Base-by-base conservation (phyloP, 2,329 filamentous ascomycete species). In the Colletotrichum theobromicola region DNA sequence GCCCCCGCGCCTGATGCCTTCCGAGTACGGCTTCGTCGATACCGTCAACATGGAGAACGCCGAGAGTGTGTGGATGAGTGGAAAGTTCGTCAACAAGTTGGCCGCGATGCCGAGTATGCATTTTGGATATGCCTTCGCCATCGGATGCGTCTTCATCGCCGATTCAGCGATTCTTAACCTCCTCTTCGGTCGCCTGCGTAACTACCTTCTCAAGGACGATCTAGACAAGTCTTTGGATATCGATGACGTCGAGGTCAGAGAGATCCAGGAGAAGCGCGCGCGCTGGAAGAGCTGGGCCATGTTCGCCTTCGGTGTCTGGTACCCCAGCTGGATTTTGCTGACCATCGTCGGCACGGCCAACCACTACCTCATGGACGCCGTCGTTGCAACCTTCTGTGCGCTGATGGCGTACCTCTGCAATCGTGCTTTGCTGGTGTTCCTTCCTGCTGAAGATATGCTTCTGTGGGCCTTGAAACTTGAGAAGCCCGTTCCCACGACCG, bases 21-120 rank as follows among this genome's bases (percentile, higher is more conserved):
- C 86, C 18, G 85, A 93, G 79, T 92, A 87, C 72, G 89, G 89
- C 5, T 93, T 93, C 77, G 86, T 91, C 72, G 91, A 93, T 77
- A 92, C 89, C 2, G 91, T 93, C 15, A 90, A 91, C 76, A 83
- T 85, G 62, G 79, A 80, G 42, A 79, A 78, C 21, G 85, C 84
- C 46, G 87, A 90, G 79, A 93, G 91, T 76, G 91, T 94, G 1
- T 94, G 92, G 92, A 94, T 89, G 80, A 87, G 85, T 28, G 89
- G 88, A 26, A 87, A 90, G 73, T 91, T 88, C 75, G 89, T 90
- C 76, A 91, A 91, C 77, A 87, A 89, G 73, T 84, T 91, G 21
- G 90, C 89, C 2, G 90, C 89, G 4, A 90, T 91, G 85, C 89
- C 90, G 10, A 88, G 87, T 69, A 86, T 90, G 79, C 89, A 90